These are phyloP conservation scores for Colletotrichum sansevieriae DNA, from an alignment of 2,329 filamentous ascomycete species.

Conservation along the genomic window DNA sequence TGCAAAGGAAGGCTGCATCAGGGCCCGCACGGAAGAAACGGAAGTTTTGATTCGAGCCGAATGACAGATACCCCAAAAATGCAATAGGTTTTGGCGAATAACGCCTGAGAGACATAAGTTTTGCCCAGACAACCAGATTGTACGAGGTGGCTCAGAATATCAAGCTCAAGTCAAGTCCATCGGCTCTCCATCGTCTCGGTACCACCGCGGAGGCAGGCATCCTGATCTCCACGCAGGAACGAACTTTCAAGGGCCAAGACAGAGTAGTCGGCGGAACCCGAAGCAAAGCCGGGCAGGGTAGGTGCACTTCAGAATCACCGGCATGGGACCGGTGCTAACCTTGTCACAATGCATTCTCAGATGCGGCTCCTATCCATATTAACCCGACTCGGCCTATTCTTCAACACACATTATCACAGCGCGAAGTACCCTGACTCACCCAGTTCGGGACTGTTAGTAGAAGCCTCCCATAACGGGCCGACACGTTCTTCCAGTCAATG, in stretches of 20 bases:
- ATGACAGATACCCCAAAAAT: slow-evolving; percentile 5
- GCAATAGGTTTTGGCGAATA: neutral
- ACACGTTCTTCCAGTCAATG: slow-evolving; percentile 14
- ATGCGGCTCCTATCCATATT: slow-evolving; percentile 22
- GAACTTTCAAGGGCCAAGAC: neutral
- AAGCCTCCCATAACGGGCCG: slow-evolving; percentile 19
- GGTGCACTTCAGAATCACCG: neutral
- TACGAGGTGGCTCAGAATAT: too few species aligned
- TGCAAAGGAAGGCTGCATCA: slow-evolving; percentile 62
- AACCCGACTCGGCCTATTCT: neutral
- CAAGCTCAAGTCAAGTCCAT: too few species aligned
- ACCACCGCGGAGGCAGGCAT: too few species aligned
- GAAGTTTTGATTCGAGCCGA: slow-evolving; percentile 57
- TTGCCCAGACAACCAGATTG: too few species aligned
- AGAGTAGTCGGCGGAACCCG: neutral
- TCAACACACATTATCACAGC: neutral
- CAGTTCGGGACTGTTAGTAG: neutral
- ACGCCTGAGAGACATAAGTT: too few species aligned
- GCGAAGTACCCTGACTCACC: too few species aligned
- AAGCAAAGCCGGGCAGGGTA: neutral
- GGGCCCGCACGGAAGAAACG: slow-evolving; percentile 69
- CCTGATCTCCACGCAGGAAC: neutral
- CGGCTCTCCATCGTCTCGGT: too few species aligned
- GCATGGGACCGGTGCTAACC: slow-evolving; percentile 7
- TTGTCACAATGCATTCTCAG: neutral